Base-by-base conservation (phyloP, 164 flowering plant genomes). In the Macadamia integrifolia region DNA sequence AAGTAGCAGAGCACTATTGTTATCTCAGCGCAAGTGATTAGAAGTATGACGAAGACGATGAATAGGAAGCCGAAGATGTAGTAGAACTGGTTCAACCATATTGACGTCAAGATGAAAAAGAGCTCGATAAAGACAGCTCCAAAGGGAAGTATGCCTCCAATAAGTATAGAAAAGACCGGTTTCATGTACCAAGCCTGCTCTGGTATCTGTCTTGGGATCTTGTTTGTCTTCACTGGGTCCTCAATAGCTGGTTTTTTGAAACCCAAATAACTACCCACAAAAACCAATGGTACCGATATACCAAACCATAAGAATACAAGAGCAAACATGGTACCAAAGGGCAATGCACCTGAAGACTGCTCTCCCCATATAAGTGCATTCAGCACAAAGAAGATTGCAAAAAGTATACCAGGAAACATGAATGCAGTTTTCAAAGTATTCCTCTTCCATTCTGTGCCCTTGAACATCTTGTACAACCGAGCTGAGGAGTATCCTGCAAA, bases 1-100 rank as follows among this genome's bases (percentile, higher is more conserved):
- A 89, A 89, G 83, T 89, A 89, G 78, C 96, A 89, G 44, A 90
- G 93, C 68, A 90, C 96, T 15, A 90, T 77, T 1, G 93, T 85
- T 8, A 90, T 90, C 86, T 90, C 96, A 0, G 96, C 93, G 65
- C 91, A 90, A 32, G 93, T 91, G 75, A 91, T 80, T 53, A 91
- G 68, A n/a, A 91, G 82, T 75, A 91, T 91, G 15, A 91, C 80
- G 57, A 91, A 91, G 32, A 91, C 97, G 2, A 91, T 86, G 84
- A 91, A 89, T 53, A 91, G 91, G 81, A 91, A 91, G 32, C 97
- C 94, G 30, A 91, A 91, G 79, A 91, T 91, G 83, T 91, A 91
- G 64, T 89, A 89, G 85, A 91, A 89, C 83, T 91, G 97, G 81
- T 91, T 91, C 75, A 86, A 77, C 88, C 88, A 85, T 65, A 85